A percentile compares a stretch with the other conserved stretches of the same genome.
These are phyloP conservation scores for Proliferodiscus dingleyae DNA, from an alignment of 2,329 filamentous ascomycete genomes.

Conservation along the genomic window DNA sequence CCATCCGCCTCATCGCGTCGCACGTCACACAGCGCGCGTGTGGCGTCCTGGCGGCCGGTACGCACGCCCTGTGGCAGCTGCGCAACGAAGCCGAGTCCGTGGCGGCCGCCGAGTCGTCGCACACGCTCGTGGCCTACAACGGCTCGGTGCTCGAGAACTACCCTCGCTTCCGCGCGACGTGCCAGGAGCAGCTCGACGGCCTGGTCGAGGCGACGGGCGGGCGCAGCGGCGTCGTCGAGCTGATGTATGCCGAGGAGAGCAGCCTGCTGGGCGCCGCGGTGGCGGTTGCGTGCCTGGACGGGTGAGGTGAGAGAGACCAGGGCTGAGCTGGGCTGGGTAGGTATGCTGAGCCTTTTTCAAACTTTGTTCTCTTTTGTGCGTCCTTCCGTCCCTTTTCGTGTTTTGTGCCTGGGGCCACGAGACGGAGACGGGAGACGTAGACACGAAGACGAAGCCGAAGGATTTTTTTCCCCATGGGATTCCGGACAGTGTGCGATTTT, in stretches of 20 bases:
- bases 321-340: too few relatives aligned
- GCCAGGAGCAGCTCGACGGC: constrained; percentile 59
- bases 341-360: too few relatives aligned
- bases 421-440: too few relatives aligned
- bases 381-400: too few relatives aligned
- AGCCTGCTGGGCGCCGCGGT: constrained; percentile 73
- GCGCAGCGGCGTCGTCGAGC: constrained; percentile 44
- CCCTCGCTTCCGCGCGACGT: constrained; percentile 57
- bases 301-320: too few relatives aligned
- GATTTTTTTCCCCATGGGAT: too few relatives aligned
- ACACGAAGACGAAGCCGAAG: too few relatives aligned
- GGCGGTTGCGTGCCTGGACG: constrained; percentile 45
- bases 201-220: constrained; percentile 44
- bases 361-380: too few relatives aligned
- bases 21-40: constrained; percentile 54
- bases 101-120: constrained; percentile 29
- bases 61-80: constrained; percentile 56
- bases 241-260: constrained; percentile 68
- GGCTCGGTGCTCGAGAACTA: constrained; percentile 78
- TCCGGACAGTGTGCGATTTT: too few relatives aligned
- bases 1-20: constrained; percentile 48
- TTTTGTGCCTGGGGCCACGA: too few relatives aligned
- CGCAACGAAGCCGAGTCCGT: constrained; percentile 43
- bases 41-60: constrained; percentile 52
- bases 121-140: constrained; percentile 68